Evolutionary conservation across 23 red algal species (phyloP).

Genomic region (Chondrus crispus): DNA sequence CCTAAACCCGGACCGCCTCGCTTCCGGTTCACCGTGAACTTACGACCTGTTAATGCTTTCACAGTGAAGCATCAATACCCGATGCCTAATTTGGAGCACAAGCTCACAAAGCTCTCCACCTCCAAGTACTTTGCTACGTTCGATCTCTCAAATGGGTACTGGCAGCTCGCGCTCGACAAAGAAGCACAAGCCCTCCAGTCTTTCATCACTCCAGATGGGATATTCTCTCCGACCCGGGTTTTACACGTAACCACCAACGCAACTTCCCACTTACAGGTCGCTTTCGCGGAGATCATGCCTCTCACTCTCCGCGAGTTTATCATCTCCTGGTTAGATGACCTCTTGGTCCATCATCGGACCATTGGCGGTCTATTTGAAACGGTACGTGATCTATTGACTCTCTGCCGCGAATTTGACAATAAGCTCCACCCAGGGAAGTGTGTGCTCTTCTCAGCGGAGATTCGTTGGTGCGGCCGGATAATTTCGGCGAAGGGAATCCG

Average conservation of each 20-base stretch:
- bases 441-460: background rate
- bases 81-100: constrained; percentile 30
- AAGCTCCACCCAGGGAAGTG: background rate
- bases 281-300: background rate
- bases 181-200: constrained; percentile 4
- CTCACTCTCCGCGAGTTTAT: background rate
- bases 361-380: background rate
- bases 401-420: background rate
- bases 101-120: background rate
- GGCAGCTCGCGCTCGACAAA: background rate
- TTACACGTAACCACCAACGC: constrained; percentile 33
- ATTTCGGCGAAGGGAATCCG: background rate
- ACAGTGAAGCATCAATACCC: constrained; percentile 30
- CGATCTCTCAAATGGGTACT: constrained; percentile 27
- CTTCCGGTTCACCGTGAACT: constrained; percentile 19
- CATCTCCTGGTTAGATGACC: constrained; percentile 5
- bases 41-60: constrained; percentile 32
- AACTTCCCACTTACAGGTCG: background rate
- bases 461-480: background rate
- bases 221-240: constrained; percentile 11
- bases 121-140: constrained; percentile 16
- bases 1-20: background rate
- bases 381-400: background rate
- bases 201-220: constrained; percentile 26
- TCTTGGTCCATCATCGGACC: background rate